Evolutionary conservation across 371 early-diverging fungal genomes (phyloP), one percentile per base, ranked within the genome.

Genomic region (Rhizopus arrhizus): DNA sequence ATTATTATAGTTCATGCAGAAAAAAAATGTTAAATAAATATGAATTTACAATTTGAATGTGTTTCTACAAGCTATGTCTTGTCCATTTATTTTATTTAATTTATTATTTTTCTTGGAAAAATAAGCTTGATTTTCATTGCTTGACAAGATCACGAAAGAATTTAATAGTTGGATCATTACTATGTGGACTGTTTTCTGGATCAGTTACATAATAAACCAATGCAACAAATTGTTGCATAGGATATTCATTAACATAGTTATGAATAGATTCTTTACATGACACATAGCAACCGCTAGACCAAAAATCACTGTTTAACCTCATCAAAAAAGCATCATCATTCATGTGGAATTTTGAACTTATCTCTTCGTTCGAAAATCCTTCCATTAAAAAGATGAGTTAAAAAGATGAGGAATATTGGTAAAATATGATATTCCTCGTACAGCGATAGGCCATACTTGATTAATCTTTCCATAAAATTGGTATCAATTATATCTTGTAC

Each of bases 161-260:
- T 41, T 49, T 58, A 41, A 58, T 16, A 58, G n/a, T 58, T 58
- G 58, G 51, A 32, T 58, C 58, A 58, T 58, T 15, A 28, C 58
- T 58, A 32, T 58, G 42, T 58, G 41, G 32, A 51, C 29, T 50
- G 51, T 58, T 58, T 42, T 58, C 51, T 58, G 51, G 36, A 31
- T 58, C 58, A 28, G 41, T 32, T 58, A 51, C 32, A 58, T 42
- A 58, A 32, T 42, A 42, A 51, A 41, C 8, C 32, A 58, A 51
- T 51, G 58, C 58, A 42, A 58, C 41, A 50, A 58, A 50, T 42
- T n/a, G 29, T 58, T 58, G 51, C 50, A 50, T 50, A n/a, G 51
- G 58, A 51, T 58, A 51, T 58, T 58, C 51, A 58, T 58, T 57
- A 28, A 57, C 12, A 57, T 36, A 57, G 48, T 28, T 38, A 57